Percentiles rank a stretch among this genome's conserved stretches.
phyloP scores from a whole-genome alignment of 2,329 filamentous ascomycete species.

The Scytalidium lignicola region DNA sequence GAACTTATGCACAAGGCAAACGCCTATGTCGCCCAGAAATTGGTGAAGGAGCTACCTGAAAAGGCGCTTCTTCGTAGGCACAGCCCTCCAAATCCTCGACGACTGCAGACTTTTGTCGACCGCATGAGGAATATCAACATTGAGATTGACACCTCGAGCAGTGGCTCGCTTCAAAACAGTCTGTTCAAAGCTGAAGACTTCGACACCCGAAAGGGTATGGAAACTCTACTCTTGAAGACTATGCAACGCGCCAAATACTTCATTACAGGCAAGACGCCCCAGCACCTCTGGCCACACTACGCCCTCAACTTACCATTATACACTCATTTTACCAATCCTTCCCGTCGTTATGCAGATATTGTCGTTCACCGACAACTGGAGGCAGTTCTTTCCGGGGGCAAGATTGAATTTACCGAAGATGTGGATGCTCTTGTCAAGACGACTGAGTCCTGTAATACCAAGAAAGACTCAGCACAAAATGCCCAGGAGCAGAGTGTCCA shows the following conservation, averaged over 20 bases:
- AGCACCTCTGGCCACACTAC: slow-evolving; percentile 81
- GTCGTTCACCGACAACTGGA: slow-evolving; percentile 94
- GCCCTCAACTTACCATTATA: slow-evolving; percentile 88
- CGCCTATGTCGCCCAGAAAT: slow-evolving; percentile 77
- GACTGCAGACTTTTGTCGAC: slow-evolving; percentile 84
- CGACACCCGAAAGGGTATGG: slow-evolving; percentile 94
- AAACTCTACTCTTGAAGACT: slow-evolving; percentile 88
- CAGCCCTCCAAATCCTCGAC: slow-evolving; percentile 76
- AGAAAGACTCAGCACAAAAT: slow-evolving; percentile 96
- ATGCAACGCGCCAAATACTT: slow-evolving; percentile 97
- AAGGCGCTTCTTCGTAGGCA: slow-evolving; percentile 91
- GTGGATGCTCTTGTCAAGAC: slow-evolving; percentile 85
- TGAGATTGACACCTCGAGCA: slow-evolving; percentile 83
- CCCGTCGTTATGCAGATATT: slow-evolving; percentile 89
- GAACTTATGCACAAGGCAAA: slow-evolving; percentile 95
- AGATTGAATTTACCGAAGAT: slow-evolving; percentile 83
- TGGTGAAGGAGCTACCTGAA: slow-evolving; percentile 74
- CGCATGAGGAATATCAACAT: slow-evolving; percentile 90
- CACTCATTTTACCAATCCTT: slow-evolving; percentile 96
- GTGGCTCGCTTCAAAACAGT: slow-evolving; percentile 87
- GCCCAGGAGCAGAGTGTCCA: slow-evolving; percentile 98
- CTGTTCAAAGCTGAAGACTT: slow-evolving; percentile 87
- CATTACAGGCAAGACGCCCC: slow-evolving; percentile 71
- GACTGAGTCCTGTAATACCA: slow-evolving; percentile 93
- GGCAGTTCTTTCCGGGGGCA: slow-evolving; percentile 73